Base-by-base conservation (phyloP, 768 basidiomycete species). In the Lactarius quietus region DNA sequence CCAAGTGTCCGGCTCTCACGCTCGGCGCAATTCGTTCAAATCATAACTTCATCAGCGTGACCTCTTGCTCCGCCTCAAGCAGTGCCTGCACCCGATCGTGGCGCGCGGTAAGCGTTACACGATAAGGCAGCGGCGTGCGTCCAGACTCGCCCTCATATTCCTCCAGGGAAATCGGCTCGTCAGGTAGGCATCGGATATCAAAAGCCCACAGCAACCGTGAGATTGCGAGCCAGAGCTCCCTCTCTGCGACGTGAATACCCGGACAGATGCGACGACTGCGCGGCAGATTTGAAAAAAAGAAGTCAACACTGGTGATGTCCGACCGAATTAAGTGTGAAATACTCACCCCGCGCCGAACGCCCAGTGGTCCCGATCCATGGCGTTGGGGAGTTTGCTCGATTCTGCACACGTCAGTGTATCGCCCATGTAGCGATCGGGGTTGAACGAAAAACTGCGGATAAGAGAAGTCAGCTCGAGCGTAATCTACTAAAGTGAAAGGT, bases 151-250 rank as follows among this genome's bases (percentile, higher is more conserved):
- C 82, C 62, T 81, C 80, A 61, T 82, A 82, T 65, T 81, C 81
- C 48, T 77, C 78, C 43, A 82, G 68, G 66, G 78, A 77, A 59
- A 82, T 81, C 0, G 78, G 78, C 55, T 82, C 77, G 18, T 70
- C 78, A 0, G 81, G 78, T 12, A 80, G 72, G 48, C 75, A 73
- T 45, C 76, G 74, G 70, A 82, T 76, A 35, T 69, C 75, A 72
- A 80, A 83, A 1, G 80, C 77, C 82, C 81, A 83, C 18, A 82
- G 74, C 74, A 83, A 75, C 28, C 78, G 77, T 1, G 81, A 75
- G 58, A 82, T 78, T 20, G 77, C 78, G 15, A 83, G 73, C 70
- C 73, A 82, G 38, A 83, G 72, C 69, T 82, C 80, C 26, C 78
- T 76, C 57, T 82, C 82, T 3, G 82, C 81, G 9, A 81, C 74